A percentile compares a stretch with the other conserved stretches of the same genome.
Conservation (phyloP, 345 rosid species). For the Corchorus olitorius region DNA sequence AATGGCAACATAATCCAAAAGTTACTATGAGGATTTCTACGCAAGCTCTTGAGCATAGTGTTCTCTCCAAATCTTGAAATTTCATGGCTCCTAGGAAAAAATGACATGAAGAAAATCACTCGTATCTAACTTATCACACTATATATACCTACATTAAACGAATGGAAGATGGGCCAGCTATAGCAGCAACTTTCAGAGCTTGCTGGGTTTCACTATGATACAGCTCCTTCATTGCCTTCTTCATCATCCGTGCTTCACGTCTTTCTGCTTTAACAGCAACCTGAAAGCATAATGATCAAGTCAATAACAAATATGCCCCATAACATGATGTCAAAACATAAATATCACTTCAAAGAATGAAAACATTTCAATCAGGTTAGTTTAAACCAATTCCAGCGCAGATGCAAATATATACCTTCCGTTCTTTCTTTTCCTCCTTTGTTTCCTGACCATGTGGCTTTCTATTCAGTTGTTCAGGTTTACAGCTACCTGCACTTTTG, state of each 20-base stretch:
- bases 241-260: slow-evolving; percentile 61
- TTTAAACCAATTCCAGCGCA: not conserved
- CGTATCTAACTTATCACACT: not conserved
- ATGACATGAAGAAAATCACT: not conserved
- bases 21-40: not conserved
- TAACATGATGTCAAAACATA: not conserved
- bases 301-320: not conserved
- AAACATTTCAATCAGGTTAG: not conserved
- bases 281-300: slow-evolving; percentile 32
- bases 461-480: slow-evolving; percentile 55
- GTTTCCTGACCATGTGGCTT: slow-evolving; percentile 74
- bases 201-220: slow-evolving; percentile 65
- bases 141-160: slow-evolving; percentile 44
- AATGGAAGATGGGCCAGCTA: slow-evolving; percentile 72
- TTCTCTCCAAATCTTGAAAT: not conserved
- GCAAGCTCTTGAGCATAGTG: not conserved
- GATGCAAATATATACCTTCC: slow-evolving; percentile 49
- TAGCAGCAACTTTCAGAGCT: slow-evolving; percentile 77
- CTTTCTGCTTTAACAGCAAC: slow-evolving; percentile 69
- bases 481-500: slow-evolving; percentile 29
- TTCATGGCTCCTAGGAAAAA: not conserved
- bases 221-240: slow-evolving; percentile 70
- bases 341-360: not conserved
- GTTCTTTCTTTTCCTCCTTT: slow-evolving; percentile 89
- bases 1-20: not conserved